Evolutionary conservation across 768 basidiomycete species (phyloP), one percentile per base, ranked within the genome.

Genomic region (Trametes meyenii): DNA sequence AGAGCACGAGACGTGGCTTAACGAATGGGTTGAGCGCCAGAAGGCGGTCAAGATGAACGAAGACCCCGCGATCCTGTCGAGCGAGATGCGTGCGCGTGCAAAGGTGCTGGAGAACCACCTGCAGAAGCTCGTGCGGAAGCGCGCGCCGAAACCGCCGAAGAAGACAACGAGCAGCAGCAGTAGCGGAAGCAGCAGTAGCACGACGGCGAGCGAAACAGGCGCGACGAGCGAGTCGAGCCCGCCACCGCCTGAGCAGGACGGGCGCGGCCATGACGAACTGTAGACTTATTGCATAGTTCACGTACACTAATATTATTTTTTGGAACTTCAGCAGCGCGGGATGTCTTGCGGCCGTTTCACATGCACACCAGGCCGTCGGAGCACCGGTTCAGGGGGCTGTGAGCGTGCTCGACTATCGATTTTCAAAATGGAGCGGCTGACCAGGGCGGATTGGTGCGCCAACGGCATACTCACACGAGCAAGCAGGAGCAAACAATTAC

Each of bases 1-100:
- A 69, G 90, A 91, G 52, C 88, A 93, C 67, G 92, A 93, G 74
- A 65, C 76, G 26, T 99, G 97, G 97, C 77, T 98, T 63, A 79
- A 86, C 65, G 87, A 85, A 58, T 83, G 84, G 75, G 88, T 95
- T 14, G 88, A 90, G 77, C 87, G 85, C 75, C 96, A 97, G 77
- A 90, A 89, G 77, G 74, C 70, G 56, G 82, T 89, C 50, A 82
- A 87, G 74, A 75, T 80, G 71, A 84, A 90, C 67, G 86, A 93
- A 70, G 87, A 97, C 70, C 94, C 95, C 2, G 89, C 89, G n/a
- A 84, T 98, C 35, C 83, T 87, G 75, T 90, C 89, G 51, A 83
- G 77, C 66, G 95, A 98, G 75, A 87, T 98, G 85, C 89, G 88
- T 76, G 86, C 86, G 57, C 81, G 89, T 58, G 90, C 90, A 26